A percentile compares a stretch with the other conserved stretches of the same genome.
These are phyloP conservation scores for Candida taoyuanica DNA, from an alignment of 805 yeast species.

Conservation along the genomic window DNA sequence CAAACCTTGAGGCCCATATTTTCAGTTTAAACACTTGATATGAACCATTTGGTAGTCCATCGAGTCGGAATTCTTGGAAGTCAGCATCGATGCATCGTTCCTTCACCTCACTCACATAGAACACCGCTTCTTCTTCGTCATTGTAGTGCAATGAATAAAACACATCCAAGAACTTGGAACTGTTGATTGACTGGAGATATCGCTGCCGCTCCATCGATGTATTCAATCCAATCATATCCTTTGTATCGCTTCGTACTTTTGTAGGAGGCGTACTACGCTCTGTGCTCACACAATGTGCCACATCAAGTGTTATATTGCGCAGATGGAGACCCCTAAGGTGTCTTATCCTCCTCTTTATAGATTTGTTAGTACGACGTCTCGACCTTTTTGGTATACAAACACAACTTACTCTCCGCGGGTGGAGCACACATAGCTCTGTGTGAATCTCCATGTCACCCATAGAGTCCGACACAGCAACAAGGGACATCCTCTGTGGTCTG, in stretches of 20 bases:
- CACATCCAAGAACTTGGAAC: constrained; percentile 27
- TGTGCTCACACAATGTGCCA: not conserved
- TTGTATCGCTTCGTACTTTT: constrained; percentile 13
- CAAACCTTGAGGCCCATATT: constrained; percentile 11
- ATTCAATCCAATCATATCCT: constrained; percentile 14
- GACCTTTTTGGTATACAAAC: not conserved
- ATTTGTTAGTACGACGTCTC: not conserved
- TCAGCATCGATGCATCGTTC: constrained; percentile 26
- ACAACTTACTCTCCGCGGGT: constrained; percentile 13
- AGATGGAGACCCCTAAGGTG: constrained; percentile 20
- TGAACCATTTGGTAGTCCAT: constrained; percentile 3
- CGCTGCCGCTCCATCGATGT: constrained; percentile 24
- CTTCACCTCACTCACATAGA: constrained; percentile 34
- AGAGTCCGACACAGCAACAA: not conserved
- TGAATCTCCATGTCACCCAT: constrained; percentile 2
- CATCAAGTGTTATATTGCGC: constrained; percentile 16
- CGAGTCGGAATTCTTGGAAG: constrained; percentile 27
- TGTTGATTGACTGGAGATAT: constrained; percentile 27
- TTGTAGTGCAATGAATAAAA: constrained; percentile 34
- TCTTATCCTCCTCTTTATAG: constrained; percentile 20
- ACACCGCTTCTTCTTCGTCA: constrained; percentile 17
- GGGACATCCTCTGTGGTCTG: no score
- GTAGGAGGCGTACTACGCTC: not conserved
- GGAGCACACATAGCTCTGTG: constrained; percentile 15
- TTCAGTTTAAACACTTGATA: constrained; percentile 6